These are phyloP conservation scores for Coemansia sp. DNA, from an alignment of 192 early-diverging fungal genomes.

Conservation along the genomic window DNA sequence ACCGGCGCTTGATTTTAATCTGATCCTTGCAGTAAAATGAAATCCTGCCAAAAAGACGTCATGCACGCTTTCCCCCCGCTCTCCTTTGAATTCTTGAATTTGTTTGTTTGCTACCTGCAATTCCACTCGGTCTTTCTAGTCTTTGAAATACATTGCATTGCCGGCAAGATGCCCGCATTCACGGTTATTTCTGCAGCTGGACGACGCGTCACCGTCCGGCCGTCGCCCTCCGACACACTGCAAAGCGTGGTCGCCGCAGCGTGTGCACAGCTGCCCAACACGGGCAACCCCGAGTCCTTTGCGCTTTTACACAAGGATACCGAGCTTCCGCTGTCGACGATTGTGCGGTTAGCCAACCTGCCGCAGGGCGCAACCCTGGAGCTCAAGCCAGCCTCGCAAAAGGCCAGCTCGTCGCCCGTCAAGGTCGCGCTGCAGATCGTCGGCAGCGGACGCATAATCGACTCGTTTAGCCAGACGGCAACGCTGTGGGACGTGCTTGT, in stretches of 20 bases:
- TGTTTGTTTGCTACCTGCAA: too few relatives aligned
- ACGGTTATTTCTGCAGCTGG: constrained; percentile 54
- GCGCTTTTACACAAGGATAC: constrained; percentile 66
- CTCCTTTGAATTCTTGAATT: too few relatives aligned
- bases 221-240: constrained; percentile 73
- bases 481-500: constrained; percentile 65
- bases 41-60: too few relatives aligned
- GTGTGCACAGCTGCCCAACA: constrained; percentile 57
- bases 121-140: neutral
- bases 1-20: too few relatives aligned
- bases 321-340: constrained; percentile 66
- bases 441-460: constrained; percentile 63
- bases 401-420: constrained; percentile 10
- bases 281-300: constrained; percentile 54
- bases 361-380: constrained; percentile 75
- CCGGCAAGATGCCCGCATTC: constrained; percentile 60
- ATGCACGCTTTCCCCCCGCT: too few relatives aligned
- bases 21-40: too few relatives aligned
- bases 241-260: constrained; percentile 62
- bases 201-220: constrained; percentile 56
- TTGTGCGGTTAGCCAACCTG: constrained; percentile 79
- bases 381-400: constrained; percentile 33
- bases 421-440: constrained; percentile 76
- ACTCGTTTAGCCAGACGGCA: constrained; percentile 55
- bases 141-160: neutral